phyloP scores from a whole-genome alignment of 805 yeast species.

The Deakozyma indianensis region DNA sequence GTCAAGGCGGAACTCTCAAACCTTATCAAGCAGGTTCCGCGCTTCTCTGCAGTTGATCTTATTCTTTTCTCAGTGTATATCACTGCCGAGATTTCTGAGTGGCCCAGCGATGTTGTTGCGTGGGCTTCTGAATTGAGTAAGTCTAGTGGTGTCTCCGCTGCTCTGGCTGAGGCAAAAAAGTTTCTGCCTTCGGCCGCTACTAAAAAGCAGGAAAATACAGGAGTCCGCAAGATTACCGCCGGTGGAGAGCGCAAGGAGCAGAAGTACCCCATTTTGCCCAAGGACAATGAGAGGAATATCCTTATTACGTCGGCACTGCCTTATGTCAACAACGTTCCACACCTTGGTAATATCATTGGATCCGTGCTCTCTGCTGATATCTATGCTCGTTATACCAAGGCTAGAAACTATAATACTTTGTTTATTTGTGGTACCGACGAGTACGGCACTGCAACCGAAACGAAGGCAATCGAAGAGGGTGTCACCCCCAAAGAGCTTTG shows the following conservation, averaged over 20 bases:
- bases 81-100: conserved; percentile 12
- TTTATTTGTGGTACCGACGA: conserved; percentile 96
- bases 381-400: conserved; percentile 77
- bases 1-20: conserved; percentile 4
- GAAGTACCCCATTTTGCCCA: conserved; percentile 41
- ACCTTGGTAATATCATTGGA: conserved; percentile 92
- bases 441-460: conserved; percentile 98
- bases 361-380: conserved; percentile 91
- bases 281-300: conserved; percentile 59
- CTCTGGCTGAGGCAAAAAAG: conserved; percentile 22
- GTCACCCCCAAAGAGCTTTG: conserved; percentile 81
- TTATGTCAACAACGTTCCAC: conserved; percentile 96
- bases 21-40: conserved; percentile 9
- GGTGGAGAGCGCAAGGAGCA: conserved; percentile 5
- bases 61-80: conserved; percentile 29
- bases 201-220: conserved; percentile 26
- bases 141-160: conserved; percentile 10
- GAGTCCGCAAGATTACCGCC: conserved; percentile 18
- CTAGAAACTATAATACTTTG: conserved; percentile 75
- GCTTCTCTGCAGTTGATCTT: conserved; percentile 25
- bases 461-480: conserved; percentile 90
- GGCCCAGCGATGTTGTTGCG: conserved; percentile 24
- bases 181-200: conserved; percentile 23
- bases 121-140: conserved; percentile 7
- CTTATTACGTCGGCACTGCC: conserved; percentile 94